Conservation (phyloP, 2,329 filamentous ascomycete genomes). For the Talaromyces sp. region DNA sequence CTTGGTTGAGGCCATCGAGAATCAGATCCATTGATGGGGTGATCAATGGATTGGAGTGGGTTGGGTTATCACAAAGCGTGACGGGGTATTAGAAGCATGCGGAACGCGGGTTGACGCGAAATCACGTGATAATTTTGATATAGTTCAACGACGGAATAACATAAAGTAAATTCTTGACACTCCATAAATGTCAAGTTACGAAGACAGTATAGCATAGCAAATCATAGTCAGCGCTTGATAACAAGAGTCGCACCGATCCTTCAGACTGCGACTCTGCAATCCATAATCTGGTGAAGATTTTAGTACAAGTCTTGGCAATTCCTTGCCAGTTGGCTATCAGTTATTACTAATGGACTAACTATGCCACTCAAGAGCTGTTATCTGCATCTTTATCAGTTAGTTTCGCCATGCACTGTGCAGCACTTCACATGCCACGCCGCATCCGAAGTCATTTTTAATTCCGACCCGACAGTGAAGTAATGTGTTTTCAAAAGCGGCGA, state of each 20-base stretch:
- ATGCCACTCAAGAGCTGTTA: too few species aligned
- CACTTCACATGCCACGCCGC: too few species aligned
- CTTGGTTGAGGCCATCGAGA: slow-evolving; percentile 57
- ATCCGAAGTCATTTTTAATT: not conserved
- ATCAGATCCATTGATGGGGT: slow-evolving; percentile 46
- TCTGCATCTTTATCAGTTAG: too few species aligned
- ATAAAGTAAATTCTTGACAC: not conserved
- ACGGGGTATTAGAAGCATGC: not conserved
- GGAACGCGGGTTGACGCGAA: slow-evolving; percentile 19
- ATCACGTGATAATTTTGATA: slow-evolving; percentile 20
- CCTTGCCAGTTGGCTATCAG: not conserved
- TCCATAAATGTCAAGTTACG: not conserved
- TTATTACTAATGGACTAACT: not conserved
- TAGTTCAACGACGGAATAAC: not conserved
- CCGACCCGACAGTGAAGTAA: not conserved
- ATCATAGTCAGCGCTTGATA: not conserved
- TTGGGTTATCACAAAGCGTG: not conserved
- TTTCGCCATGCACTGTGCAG: too few species aligned
- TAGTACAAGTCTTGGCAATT: too few species aligned
- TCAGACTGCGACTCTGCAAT: too few species aligned
- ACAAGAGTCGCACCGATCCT: not conserved
- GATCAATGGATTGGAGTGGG: not conserved
- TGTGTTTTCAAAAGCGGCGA: not conserved
- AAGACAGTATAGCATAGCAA: not conserved
- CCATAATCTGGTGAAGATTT: too few species aligned